phyloP scores from a whole-genome alignment of 805 yeast species.

The Lipomyces lipofer region DNA sequence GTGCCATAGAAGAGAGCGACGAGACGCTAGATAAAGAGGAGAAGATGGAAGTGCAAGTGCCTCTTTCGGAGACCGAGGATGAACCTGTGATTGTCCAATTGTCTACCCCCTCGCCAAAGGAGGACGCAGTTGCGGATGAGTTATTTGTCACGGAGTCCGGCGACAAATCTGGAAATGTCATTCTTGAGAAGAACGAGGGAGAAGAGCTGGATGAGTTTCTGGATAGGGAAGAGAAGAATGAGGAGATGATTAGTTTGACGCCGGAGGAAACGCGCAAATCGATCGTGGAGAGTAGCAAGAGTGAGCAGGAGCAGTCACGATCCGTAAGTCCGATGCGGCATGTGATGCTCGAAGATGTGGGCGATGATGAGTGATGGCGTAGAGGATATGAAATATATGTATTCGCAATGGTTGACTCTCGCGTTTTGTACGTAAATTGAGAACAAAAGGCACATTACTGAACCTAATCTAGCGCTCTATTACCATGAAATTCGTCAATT shows the following conservation, averaged over 20 bases:
- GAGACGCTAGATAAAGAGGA: conserved; percentile 17
- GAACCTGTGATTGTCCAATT: conserved; percentile 20
- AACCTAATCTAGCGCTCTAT: no score
- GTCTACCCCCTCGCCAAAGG: conserved; percentile 13
- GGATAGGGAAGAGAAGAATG: conserved; percentile 23
- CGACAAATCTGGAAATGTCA: conserved; percentile 21
- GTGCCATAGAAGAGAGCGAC: conserved; percentile 13
- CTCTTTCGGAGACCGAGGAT: conserved; percentile 15
- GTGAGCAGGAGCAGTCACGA: conserved; percentile 6
- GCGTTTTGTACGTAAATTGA: no score
- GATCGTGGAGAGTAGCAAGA: conserved; percentile 2
- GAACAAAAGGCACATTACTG: no score
- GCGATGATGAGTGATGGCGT: conserved; percentile 17
- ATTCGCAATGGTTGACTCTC: no score
- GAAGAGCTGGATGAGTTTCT: conserved; percentile 25
- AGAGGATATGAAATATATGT: no score
- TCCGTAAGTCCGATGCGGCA: conserved; percentile 25
- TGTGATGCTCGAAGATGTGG: conserved; percentile 28
- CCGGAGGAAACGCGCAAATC: background rate
- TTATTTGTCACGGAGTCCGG: conserved; percentile 23
- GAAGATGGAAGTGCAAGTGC: conserved; percentile 7
- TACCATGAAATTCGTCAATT: no score
- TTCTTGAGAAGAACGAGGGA: conserved; percentile 19
- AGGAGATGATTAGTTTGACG: conserved; percentile 4
- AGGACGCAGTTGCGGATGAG: conserved; percentile 9